Evolutionary conservation across 2,329 filamentous ascomycete species (phyloP).

Genomic region (Fusarium coffeatum): DNA sequence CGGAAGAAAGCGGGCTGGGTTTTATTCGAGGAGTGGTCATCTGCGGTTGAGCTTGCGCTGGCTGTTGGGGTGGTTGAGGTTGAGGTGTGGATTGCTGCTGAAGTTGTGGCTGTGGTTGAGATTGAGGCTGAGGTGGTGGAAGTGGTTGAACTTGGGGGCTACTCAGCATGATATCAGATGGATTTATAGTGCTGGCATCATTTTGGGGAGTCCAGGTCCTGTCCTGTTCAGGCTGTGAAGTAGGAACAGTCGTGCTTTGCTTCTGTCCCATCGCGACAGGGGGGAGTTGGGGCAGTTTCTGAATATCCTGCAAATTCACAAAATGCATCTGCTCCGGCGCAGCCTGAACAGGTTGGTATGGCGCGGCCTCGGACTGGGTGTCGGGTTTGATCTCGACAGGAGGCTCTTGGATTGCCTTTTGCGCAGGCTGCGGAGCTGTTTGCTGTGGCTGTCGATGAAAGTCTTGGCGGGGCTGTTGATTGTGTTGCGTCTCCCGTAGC

Average conservation of each 20-base stretch:
- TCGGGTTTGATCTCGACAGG: conserved; percentile 19
- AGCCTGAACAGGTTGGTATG: conserved; percentile 37
- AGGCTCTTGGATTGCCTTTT: conserved; percentile 33
- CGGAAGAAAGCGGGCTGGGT: conserved; percentile 54
- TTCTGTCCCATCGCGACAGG: conserved; percentile 42
- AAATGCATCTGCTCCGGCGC: conserved; percentile 48
- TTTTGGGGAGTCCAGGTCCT: conserved; percentile 29
- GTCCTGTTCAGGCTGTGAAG: conserved; percentile 25
- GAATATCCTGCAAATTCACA: conserved; percentile 55
- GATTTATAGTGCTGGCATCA: conserved; percentile 41
- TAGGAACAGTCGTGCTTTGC: conserved; percentile 31
- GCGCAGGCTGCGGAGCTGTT: conserved; percentile 27
- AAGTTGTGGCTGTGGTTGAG: conserved; percentile 22
- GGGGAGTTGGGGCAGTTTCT: conserved; percentile 48
- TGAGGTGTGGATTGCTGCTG: conserved; percentile 23
- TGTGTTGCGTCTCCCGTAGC: conserved; percentile 33
- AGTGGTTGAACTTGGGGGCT: conserved; percentile 28
- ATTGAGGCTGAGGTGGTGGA: conserved; percentile 25
- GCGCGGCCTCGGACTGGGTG: conserved; percentile 23
- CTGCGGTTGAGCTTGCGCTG: conserved; percentile 30
- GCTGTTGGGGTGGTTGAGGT: conserved; percentile 16
- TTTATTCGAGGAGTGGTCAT: conserved; percentile 48
- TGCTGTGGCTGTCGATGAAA: conserved; percentile 29
- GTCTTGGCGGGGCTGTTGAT: conserved; percentile 26
- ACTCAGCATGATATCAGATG: conserved; percentile 44